A percentile compares a stretch with the other conserved stretches of the same genome.
Conservation (phyloP, 179 eudicot species). For the Corrigiola litoralis region DNA sequence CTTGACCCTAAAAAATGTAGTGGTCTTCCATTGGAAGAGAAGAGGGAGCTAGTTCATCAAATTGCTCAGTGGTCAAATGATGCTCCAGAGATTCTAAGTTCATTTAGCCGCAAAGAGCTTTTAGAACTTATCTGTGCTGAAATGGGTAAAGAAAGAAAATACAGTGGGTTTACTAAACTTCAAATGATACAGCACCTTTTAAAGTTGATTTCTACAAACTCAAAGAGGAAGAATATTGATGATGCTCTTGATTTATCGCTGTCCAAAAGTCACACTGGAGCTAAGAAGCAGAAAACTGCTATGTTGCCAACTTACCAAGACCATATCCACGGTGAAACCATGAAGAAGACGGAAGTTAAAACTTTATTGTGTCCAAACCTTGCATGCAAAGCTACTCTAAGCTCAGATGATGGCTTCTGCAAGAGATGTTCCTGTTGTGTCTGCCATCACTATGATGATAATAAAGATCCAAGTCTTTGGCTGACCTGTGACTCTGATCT, state of each 20-base stretch:
- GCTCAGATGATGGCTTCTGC: conserved; percentile 45
- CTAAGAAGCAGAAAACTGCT: conserved; percentile 44
- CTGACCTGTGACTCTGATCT: conserved; percentile 48
- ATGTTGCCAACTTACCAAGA: conserved; percentile 18
- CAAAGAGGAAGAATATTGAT: conserved; percentile 21
- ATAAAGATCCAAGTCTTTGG: conserved; percentile 73
- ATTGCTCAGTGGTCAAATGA: conserved; percentile 43
- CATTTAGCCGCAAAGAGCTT: conserved; percentile 53
- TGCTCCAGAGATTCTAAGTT: conserved; percentile 45
- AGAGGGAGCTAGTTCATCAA: conserved; percentile 52
- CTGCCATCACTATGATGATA: conserved; percentile 58
- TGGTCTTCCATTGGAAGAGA: conserved; percentile 51
- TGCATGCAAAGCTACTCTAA: conserved; percentile 49
- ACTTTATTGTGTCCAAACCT: conserved; percentile 39
- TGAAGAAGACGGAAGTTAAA: conserved; percentile 16
- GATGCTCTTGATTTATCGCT: conserved; percentile 22
- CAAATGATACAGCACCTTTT: conserved; percentile 59
- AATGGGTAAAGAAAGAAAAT: conserved; percentile 63
- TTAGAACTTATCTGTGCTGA: conserved; percentile 64
- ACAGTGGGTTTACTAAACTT: conserved; percentile 49
- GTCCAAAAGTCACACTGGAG: conserved; percentile 21
- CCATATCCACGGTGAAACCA: conserved; percentile 2
- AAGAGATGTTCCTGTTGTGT: conserved; percentile 65
- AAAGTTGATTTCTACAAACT: conserved; percentile 36
- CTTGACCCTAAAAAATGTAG: conserved; percentile 49